phyloP scores from a whole-genome alignment of 495 filamentous ascomycete species.

The Cercophora newfieldiana region DNA sequence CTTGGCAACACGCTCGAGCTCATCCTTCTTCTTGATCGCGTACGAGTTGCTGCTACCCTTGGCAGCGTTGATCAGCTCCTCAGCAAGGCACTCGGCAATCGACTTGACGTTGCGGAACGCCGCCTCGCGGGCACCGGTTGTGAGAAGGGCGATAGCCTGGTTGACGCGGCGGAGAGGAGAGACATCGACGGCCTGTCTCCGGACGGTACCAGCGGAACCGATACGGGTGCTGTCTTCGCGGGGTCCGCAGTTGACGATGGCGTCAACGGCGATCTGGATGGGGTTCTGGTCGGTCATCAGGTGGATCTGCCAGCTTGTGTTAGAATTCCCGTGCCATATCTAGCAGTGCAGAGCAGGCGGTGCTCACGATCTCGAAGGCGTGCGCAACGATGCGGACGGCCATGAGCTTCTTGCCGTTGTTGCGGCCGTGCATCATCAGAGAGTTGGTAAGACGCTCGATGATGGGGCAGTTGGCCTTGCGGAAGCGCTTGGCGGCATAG shows the following conservation, averaged over 20 bases:
- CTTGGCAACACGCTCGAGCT: slow-evolving; percentile 99
- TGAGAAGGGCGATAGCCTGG: slow-evolving; percentile 97
- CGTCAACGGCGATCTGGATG: slow-evolving; percentile 98
- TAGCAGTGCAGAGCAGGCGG: background rate
- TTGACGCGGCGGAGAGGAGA: slow-evolving; percentile 99
- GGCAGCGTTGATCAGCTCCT: slow-evolving; percentile 99
- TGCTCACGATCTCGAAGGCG: slow-evolving; percentile 96
- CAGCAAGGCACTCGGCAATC: slow-evolving; percentile 95
- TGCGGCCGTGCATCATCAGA: slow-evolving; percentile 99
- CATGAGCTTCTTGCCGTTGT: slow-evolving; percentile 99
- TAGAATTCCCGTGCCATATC: background rate
- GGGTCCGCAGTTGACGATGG: slow-evolving; percentile 99
- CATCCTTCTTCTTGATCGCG: slow-evolving; percentile 99
- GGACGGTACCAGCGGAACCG: slow-evolving; percentile 97
- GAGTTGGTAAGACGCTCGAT: slow-evolving; percentile 99
- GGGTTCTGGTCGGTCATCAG: slow-evolving; percentile 99
- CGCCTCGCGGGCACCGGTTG: slow-evolving; percentile 95
- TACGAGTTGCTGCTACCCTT: slow-evolving; percentile 99
- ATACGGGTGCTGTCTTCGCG: slow-evolving; percentile 99
- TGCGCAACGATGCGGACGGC: slow-evolving; percentile 99
- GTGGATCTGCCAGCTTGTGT: slow-evolving; percentile 70
- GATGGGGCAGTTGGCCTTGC: slow-evolving; percentile 99
- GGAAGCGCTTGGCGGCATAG: slow-evolving; percentile 99
- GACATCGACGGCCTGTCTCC: slow-evolving; percentile 99
- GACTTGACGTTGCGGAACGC: slow-evolving; percentile 99